These are phyloP conservation scores for Exophiala alcalophila DNA, from an alignment of 2,329 filamentous ascomycete species.

Conservation along the genomic window DNA sequence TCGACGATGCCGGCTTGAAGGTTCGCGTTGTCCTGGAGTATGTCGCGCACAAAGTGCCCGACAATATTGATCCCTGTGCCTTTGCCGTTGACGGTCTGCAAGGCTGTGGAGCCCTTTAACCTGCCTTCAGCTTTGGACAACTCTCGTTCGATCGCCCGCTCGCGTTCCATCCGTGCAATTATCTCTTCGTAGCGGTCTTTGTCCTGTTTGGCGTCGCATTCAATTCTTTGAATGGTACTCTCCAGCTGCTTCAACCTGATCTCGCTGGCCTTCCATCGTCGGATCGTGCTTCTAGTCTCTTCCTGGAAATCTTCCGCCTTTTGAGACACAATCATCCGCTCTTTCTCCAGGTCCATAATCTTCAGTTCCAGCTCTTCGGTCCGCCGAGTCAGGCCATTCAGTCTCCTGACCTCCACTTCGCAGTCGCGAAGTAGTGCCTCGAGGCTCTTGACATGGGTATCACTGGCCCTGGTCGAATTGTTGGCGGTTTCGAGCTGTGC, in stretches of 20 bases:
- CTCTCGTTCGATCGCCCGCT: constrained; percentile 77
- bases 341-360: constrained; percentile 72
- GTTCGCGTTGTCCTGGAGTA: constrained; percentile 91
- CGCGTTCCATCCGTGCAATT: constrained; percentile 76
- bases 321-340: constrained; percentile 70
- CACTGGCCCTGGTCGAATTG: constrained; percentile 72
- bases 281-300: constrained; percentile 73
- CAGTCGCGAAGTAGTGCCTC: constrained; percentile 74
- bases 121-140: constrained; percentile 74
- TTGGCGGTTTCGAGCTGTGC: constrained; percentile 85
- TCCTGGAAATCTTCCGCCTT: constrained; percentile 65
- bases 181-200: constrained; percentile 77
- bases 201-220: constrained; percentile 77
- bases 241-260: constrained; percentile 73
- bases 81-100: constrained; percentile 21
- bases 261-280: constrained; percentile 84
- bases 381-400: constrained; percentile 70
- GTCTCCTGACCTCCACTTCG: constrained; percentile 69
- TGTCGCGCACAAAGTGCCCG: constrained; percentile 94
- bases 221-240: constrained; percentile 83
- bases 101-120: constrained; percentile 74
- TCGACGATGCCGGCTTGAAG: constrained; percentile 89
- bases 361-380: constrained; percentile 79
- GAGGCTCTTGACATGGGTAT: constrained; percentile 72
- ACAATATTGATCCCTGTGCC: constrained; percentile 71